Conservation (phyloP, 495 filamentous ascomycete species). For the Trichocladium antarcticum region DNA sequence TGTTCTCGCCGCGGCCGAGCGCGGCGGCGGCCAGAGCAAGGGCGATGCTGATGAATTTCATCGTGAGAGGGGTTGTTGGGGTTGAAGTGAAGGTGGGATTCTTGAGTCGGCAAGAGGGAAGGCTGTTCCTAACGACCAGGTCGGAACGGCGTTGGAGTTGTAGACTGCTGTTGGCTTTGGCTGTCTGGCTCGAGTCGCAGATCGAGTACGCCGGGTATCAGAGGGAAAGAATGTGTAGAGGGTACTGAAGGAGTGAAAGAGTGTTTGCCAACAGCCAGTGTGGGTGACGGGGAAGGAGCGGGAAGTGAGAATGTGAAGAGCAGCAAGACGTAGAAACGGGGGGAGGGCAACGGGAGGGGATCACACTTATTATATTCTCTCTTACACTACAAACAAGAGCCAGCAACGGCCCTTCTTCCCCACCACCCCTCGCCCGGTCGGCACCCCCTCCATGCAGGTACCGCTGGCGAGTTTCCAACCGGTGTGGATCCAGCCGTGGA, state of each 20-base stretch:
- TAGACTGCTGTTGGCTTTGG: too few relatives aligned
- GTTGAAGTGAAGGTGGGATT: background rate
- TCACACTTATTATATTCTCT: background rate
- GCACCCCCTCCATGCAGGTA: too few relatives aligned
- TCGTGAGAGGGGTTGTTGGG: constrained; percentile 16
- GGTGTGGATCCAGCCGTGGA: too few relatives aligned
- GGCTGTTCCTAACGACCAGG: background rate
- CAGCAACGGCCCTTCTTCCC: background rate
- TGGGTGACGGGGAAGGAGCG: background rate
- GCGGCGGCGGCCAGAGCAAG: constrained; percentile 22
- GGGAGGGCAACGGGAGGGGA: background rate
- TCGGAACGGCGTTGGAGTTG: background rate
- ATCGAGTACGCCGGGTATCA: background rate
- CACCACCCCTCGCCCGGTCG: too few relatives aligned
- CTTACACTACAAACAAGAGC: background rate
- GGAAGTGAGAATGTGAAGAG: background rate
- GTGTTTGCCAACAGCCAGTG: background rate
- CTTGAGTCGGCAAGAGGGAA: background rate
- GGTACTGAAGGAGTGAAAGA: background rate
- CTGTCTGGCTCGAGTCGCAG: background rate
- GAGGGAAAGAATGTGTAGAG: background rate
- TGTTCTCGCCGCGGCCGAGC: constrained; percentile 29
- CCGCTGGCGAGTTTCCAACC: too few relatives aligned
- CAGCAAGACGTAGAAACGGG: background rate
- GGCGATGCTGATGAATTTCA: constrained; percentile 24